These are phyloP conservation scores for Hypoxylon sp. DNA, from an alignment of 2,329 filamentous ascomycete genomes.

Conservation along the genomic window DNA sequence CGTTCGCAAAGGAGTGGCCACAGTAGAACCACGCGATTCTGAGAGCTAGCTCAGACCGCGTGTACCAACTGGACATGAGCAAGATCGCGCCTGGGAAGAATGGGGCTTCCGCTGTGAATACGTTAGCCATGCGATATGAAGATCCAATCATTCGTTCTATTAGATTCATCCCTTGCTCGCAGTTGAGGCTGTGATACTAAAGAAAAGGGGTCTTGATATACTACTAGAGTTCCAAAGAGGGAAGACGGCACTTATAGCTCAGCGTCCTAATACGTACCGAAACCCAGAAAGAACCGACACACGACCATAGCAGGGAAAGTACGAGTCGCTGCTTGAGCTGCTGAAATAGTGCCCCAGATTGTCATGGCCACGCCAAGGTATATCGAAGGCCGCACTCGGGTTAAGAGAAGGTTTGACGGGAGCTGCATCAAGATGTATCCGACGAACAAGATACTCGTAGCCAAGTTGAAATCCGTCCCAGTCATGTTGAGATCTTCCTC, in stretches of 20 bases:
- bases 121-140: conserved; percentile 10
- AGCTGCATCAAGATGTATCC: conserved; percentile 74
- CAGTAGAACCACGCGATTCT: conserved; percentile 65
- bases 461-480: conserved; percentile 70
- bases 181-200: not conserved
- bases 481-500: conserved; percentile 68
- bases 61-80: conserved; percentile 64
- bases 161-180: not conserved
- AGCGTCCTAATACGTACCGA: conserved; percentile 45
- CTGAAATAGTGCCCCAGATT: conserved; percentile 55
- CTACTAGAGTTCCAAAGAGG: not conserved
- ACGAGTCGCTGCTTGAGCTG: conserved; percentile 63
- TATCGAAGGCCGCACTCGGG: conserved; percentile 65
- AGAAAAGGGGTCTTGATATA: not conserved
- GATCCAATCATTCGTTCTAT: not conserved
- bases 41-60: conserved; percentile 59
- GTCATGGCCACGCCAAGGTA: conserved; percentile 67
- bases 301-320: conserved; percentile 61
- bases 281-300: conserved; percentile 64
- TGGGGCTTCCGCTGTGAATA: conserved; percentile 60
- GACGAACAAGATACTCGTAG: conserved; percentile 69
- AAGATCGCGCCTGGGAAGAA: conserved; percentile 66
- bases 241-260: not conserved
- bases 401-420: conserved; percentile 72
- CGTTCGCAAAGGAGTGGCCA: conserved; percentile 64